phyloP scores from a whole-genome alignment of 2,329 filamentous ascomycete genomes.

The Tolypocladium album region DNA sequence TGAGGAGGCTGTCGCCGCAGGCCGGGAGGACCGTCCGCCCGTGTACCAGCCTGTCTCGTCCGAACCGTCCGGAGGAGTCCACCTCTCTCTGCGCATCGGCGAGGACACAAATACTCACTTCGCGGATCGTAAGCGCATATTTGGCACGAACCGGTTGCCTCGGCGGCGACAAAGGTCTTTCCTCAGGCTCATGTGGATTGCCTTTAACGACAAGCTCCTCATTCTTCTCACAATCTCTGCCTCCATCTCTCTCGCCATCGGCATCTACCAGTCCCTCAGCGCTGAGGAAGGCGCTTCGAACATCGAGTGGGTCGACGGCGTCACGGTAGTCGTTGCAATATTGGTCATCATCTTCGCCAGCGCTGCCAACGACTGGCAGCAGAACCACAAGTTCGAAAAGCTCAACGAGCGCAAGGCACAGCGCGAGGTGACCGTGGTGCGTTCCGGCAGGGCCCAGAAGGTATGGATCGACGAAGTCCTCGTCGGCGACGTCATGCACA shows the following conservation, averaged over 20 bases:
- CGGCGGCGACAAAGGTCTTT: constrained; percentile 61
- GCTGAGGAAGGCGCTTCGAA: constrained; percentile 36
- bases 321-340: constrained; percentile 69
- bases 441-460: constrained; percentile 61
- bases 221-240: constrained; percentile 63
- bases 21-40: constrained; percentile 18
- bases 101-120: constrained; percentile 15
- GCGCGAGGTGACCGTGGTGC: constrained; percentile 60
- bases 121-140: constrained; percentile 57
- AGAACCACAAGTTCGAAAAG: constrained; percentile 71
- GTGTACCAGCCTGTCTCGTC: constrained; percentile 7
- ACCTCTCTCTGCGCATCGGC: constrained; percentile 17
- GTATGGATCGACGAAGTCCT: constrained; percentile 62
- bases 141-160: constrained; percentile 45
- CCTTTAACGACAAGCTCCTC: constrained; percentile 72
- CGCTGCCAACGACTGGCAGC: constrained; percentile 74
- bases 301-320: constrained; percentile 74
- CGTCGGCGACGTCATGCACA: constrained; percentile 62
- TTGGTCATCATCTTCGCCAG: constrained; percentile 66
- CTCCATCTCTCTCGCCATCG: constrained; percentile 62
- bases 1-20: constrained; percentile 34
- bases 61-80: constrained; percentile 9
- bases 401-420: constrained; percentile 73
- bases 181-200: constrained; percentile 59
- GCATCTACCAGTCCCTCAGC: constrained; percentile 61